phyloP scores from a whole-genome alignment of 805 yeast species.

The Maudiozyma barnettii region DNA sequence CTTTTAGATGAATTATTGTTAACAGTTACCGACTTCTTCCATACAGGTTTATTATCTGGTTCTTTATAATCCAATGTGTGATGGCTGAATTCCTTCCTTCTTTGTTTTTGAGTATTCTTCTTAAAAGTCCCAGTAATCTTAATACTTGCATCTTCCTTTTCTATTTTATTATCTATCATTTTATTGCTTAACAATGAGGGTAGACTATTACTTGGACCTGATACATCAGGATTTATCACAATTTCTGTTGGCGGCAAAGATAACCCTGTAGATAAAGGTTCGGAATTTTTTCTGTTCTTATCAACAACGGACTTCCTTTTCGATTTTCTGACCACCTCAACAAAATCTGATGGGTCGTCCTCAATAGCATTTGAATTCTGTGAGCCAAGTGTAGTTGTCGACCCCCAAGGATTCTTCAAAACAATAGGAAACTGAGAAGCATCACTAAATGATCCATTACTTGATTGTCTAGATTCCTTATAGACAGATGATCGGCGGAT shows the following conservation, averaged over 20 bases:
- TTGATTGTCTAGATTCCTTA: background rate
- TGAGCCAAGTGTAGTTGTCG: background rate
- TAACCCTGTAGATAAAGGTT: background rate
- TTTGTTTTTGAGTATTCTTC: slow-evolving; percentile 24
- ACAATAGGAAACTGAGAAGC: background rate
- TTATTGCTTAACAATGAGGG: background rate
- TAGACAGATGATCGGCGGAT: background rate
- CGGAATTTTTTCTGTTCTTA: background rate
- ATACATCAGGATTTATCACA: slow-evolving; percentile 9
- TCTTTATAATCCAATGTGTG: background rate
- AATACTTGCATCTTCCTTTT: background rate
- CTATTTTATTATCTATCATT: background rate
- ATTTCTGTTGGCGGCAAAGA: slow-evolving; percentile 7
- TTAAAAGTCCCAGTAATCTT: slow-evolving; percentile 16
- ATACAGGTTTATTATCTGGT: slow-evolving; percentile 10
- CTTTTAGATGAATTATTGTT: background rate
- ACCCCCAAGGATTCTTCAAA: slow-evolving; percentile 2
- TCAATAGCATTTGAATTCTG: slow-evolving; percentile 7
- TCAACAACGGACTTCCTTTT: slow-evolving; percentile 8
- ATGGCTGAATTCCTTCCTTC: slow-evolving; percentile 10
- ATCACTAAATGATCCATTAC: background rate
- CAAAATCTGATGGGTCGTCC: slow-evolving; percentile 12
- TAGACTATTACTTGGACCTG: background rate
- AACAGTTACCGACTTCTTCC: slow-evolving; percentile 12
- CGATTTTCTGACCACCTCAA: slow-evolving; percentile 12